Conservation (phyloP, 805 yeast genomes). For the Candida takata region DNA sequence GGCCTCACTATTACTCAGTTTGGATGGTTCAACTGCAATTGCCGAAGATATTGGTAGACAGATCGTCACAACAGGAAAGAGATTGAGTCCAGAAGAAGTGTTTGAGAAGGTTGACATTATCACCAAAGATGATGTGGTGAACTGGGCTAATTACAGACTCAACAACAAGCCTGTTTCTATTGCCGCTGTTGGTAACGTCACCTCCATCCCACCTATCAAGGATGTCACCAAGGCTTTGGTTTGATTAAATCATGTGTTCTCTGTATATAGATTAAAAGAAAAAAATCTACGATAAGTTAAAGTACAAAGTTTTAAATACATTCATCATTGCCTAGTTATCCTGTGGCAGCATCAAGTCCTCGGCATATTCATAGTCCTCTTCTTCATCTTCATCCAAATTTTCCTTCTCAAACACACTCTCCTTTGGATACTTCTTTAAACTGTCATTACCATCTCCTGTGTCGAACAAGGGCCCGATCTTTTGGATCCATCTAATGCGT, state of each 20-base stretch:
- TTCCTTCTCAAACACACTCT: slow-evolving; percentile 18
- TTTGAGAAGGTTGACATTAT: slow-evolving; percentile 66
- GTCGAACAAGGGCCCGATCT: slow-evolving; percentile 80
- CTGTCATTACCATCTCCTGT: slow-evolving; percentile 20
- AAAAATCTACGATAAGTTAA: no score
- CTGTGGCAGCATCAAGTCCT: slow-evolving; percentile 22
- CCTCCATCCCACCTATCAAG: slow-evolving; percentile 59
- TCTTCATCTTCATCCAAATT: slow-evolving; percentile 27
- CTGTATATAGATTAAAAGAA: no score
- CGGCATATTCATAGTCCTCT: slow-evolving; percentile 27
- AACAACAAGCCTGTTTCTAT: slow-evolving; percentile 76
- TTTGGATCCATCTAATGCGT: slow-evolving; percentile 79
- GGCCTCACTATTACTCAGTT: slow-evolving; percentile 80
- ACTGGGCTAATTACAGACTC: slow-evolving; percentile 83
- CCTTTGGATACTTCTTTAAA: slow-evolving; percentile 19
- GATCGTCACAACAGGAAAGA: slow-evolving; percentile 82
- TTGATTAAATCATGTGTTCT: slow-evolving; percentile 3
- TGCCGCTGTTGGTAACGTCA: slow-evolving; percentile 85
- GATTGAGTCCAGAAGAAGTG: slow-evolving; percentile 40
- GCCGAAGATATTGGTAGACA: slow-evolving; percentile 99
- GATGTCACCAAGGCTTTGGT: slow-evolving; percentile 42
- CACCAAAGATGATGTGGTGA: slow-evolving; percentile 68
- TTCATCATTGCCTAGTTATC: slow-evolving; percentile 10
- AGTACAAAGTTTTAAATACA: no score
- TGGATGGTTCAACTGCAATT: slow-evolving; percentile 92